Percentiles rank a stretch among this genome's conserved stretches.
Evolutionary conservation across 108 stramenopile species (phyloP).

Genomic region (Skeletonema menzelii): DNA sequence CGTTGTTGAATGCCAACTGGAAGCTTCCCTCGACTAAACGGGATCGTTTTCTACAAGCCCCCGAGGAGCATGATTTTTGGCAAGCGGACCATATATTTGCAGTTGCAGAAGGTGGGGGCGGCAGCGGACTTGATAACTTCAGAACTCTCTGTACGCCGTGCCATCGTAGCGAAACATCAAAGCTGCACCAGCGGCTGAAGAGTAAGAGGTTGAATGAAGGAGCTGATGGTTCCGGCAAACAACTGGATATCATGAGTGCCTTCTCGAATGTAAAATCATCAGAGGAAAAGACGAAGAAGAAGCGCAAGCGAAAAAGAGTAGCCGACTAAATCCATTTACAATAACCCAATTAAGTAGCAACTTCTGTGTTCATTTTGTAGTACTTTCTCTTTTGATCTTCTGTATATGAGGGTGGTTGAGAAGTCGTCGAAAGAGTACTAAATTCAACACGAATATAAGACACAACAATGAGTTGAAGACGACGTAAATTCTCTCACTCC

Average conservation of each 20-base stretch:
- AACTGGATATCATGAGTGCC: conserved; percentile 12
- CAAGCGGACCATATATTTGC: conserved; percentile 84
- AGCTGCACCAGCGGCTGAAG: conserved; percentile 30
- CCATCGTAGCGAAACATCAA: conserved; percentile 59
- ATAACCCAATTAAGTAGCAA: background rate
- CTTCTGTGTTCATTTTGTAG: background rate
- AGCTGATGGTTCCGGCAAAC: background rate
- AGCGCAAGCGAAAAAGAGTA: conserved; percentile 1
- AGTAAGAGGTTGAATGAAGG: background rate
- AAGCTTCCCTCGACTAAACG: conserved; percentile 50
- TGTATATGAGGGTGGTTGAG: conserved; percentile 63
- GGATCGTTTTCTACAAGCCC: conserved; percentile 59
- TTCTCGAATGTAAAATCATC: conserved; percentile 7
- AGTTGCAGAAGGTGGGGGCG: conserved; percentile 83
- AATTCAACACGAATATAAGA: conserved; percentile 57
- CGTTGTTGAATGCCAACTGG: conserved; percentile 63
- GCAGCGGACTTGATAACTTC: conserved; percentile 64
- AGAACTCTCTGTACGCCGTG: conserved; percentile 83
- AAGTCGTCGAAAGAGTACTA: conserved; percentile 59
- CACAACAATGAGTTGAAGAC: conserved; percentile 57
- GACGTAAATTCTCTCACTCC: conserved; percentile 41
- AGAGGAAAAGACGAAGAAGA: background rate
- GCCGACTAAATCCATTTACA: background rate
- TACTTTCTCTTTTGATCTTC: conserved; percentile 16
- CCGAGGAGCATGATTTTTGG: conserved; percentile 81